Conservation (phyloP, 345 rosid species). For the Boechera divaricarpa region DNA sequence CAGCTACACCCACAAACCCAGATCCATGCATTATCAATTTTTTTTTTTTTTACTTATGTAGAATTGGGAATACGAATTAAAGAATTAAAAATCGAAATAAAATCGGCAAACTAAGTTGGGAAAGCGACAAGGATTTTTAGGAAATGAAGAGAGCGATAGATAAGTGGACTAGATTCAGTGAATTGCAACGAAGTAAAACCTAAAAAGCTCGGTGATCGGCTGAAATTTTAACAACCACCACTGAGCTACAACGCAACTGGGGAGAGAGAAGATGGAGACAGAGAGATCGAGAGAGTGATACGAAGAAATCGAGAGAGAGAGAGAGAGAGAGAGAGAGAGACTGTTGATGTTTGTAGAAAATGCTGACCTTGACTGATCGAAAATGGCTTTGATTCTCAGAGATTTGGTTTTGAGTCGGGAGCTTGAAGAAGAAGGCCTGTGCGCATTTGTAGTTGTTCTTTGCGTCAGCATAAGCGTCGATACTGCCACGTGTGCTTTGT, state of each 20-base stretch:
- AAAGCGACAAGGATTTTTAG: not conserved
- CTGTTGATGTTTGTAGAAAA: conserved; percentile 6
- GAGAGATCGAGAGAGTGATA: conserved; percentile 15
- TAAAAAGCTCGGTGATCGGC: not conserved
- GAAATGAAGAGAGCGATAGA: conserved; percentile 3
- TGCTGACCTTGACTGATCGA: conserved; percentile 34
- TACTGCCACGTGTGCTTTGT: conserved; percentile 32
- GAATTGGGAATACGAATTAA: not conserved
- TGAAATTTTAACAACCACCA: not conserved
- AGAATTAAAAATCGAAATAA: not conserved
- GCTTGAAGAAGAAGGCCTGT: conserved; percentile 19
- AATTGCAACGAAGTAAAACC: not conserved
- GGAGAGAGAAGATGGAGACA: not conserved
- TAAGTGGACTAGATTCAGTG: conserved; percentile 8
- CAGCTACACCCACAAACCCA: conserved; percentile 56
- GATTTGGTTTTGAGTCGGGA: conserved; percentile 20
- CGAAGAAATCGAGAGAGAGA: not conserved
- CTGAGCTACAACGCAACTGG: not conserved
- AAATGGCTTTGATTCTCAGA: conserved; percentile 22
- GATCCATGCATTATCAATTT: conserved; percentile 19
- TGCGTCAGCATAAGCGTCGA: conserved; percentile 3
- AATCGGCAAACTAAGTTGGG: not conserved
- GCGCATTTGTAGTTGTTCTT: conserved; percentile 36
- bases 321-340: not conserved
- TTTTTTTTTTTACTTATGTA: not conserved